Evolutionary conservation across 1,284 basidiomycete genomes (phyloP), one percentile per base, ranked within the genome.

Genomic region (Veloboletus limbatus): DNA sequence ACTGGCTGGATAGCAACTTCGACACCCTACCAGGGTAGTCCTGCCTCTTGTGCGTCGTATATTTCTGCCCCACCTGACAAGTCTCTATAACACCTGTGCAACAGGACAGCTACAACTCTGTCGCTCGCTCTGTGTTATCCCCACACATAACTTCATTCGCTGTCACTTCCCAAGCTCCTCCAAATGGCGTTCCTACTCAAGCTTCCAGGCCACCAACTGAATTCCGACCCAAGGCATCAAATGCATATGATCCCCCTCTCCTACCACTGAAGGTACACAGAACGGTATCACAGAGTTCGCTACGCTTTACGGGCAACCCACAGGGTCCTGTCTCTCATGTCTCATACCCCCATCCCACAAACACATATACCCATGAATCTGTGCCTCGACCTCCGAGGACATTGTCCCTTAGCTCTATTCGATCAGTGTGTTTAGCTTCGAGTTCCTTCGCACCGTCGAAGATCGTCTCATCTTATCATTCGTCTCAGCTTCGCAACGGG

Each of bases 161-260:
- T 41, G 43, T 46, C 17, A 28, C 43, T 27, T 53, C 52, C 10
- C 51, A 51, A 37, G 49, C 47, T 30, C 42, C 40, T 40, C 37
- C 45, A 25, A 66, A 55, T 16, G 39, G 53, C 37, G 26, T 51
- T 37, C 36, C 47, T 31, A 28, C 43, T 20, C 58, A 60, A 27
- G 46, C 59, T 40, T 63, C 73, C 6, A 69, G 75, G 30, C 55
- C 63, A 6, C 52, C 66, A 25, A 60, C 60, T 50, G 53, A 66
- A 67, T 69, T 77, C 61, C 65, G 87, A 44, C 83, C 85, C 14
- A 85, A 81, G 62, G 69, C 78, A 17, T 73, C 70, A 17, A 87
- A 89, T 56, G 88, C 88, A 1, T 91, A 90, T 55, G 88, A 91
- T 53, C 88, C 88, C 13, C 88, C 88, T 21, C 76, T 91, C 45